phyloP scores from a whole-genome alignment of 2,329 filamentous ascomycete species.

The Lachnellula cervina region DNA sequence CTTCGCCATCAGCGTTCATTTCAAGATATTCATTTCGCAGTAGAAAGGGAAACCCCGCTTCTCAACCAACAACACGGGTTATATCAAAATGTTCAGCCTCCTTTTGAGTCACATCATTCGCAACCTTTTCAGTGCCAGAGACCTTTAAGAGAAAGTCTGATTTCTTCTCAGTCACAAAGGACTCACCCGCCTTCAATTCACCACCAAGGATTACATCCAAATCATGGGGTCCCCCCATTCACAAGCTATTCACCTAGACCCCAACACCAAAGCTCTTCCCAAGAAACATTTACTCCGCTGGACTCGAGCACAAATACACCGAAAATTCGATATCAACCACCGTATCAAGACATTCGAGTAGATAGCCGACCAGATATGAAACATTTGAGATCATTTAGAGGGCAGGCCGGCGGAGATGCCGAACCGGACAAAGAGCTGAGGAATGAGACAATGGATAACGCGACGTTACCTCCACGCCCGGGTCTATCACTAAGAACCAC shows the following conservation, averaged over 20 bases:
- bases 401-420: background rate
- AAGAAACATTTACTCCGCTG: background rate
- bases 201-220: background rate
- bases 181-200: background rate
- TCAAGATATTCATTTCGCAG: background rate
- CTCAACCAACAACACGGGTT: background rate
- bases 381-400: background rate
- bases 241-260: background rate
- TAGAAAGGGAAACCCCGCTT: background rate
- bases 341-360: background rate
- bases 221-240: background rate
- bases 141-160: background rate
- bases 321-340: background rate
- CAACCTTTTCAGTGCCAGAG: background rate
- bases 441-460: background rate
- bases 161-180: background rate
- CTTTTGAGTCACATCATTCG: background rate
- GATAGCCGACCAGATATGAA: background rate
- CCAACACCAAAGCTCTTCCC: background rate
- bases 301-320: no score
- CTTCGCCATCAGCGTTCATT: background rate
- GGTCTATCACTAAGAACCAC: slow-evolving; percentile 5
- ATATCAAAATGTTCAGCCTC: background rate
- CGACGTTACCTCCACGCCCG: background rate
- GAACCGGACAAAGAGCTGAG: background rate